phyloP scores from a whole-genome alignment of 2,329 filamentous ascomycete species.

The Blastomyces gilchristii region DNA sequence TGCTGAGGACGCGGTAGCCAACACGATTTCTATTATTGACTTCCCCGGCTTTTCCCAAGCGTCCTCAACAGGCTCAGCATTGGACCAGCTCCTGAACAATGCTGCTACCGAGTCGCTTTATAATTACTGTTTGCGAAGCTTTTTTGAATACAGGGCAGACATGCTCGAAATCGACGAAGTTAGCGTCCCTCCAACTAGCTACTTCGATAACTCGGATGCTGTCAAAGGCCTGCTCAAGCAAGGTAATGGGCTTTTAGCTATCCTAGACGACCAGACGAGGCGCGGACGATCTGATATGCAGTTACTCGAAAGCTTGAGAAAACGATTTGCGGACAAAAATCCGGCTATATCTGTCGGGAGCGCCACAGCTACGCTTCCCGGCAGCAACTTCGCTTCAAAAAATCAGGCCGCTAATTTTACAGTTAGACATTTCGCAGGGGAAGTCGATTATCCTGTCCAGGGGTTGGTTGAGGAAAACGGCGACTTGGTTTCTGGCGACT shows the following conservation, averaged over 20 bases:
- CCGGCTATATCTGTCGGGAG: conserved; percentile 72
- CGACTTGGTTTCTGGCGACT: conserved; percentile 86
- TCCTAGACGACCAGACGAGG: conserved; percentile 89
- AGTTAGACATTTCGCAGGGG: conserved; percentile 89
- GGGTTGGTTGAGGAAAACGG: conserved; percentile 90
- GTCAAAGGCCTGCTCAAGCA: conserved; percentile 85
- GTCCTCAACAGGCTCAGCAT: conserved; percentile 66
- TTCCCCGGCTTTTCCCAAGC: conserved; percentile 91
- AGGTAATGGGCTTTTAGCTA: conserved; percentile 85
- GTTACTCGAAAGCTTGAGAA: conserved; percentile 78
- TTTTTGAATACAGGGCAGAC: conserved; percentile 90
- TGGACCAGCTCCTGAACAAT: conserved; percentile 92
- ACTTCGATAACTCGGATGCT: conserved; percentile 95
- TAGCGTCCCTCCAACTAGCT: conserved; percentile 78
- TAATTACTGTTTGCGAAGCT: conserved; percentile 86
- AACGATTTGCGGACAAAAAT: conserved; percentile 91
- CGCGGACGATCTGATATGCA: conserved; percentile 82
- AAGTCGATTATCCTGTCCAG: conserved; percentile 84
- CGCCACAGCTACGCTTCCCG: conserved; percentile 64
- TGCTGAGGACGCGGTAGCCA: conserved; percentile 74
- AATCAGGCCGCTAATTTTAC: conserved; percentile 75
- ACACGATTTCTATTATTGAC: conserved; percentile 90
- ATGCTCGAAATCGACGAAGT: conserved; percentile 92
- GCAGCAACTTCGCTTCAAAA: conserved; percentile 80
- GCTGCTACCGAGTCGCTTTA: conserved; percentile 86